Conservation (phyloP, 495 filamentous ascomycete species). For the Hyaloscypha finlandica region DNA sequence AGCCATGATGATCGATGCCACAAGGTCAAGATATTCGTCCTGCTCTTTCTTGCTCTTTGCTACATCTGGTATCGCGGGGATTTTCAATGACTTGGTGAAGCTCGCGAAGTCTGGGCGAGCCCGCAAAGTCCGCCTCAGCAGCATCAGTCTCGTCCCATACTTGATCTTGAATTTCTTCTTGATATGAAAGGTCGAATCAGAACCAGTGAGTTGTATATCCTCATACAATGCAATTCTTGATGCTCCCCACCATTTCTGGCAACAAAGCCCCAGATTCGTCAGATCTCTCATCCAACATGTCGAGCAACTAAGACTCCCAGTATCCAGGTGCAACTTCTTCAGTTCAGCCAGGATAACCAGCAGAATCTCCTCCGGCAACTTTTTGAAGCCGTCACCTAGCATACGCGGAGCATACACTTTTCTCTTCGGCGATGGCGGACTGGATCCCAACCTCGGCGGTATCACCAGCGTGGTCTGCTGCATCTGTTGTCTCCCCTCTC, state of each 20-base stretch:
- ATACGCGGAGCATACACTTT: conserved; percentile 7
- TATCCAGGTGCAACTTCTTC: conserved; percentile 46
- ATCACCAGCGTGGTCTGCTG: conserved; percentile 13
- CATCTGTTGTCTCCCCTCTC: conserved; percentile 16
- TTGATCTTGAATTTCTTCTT: conserved; percentile 70
- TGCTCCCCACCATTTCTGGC: conserved; percentile 66
- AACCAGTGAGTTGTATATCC: conserved; percentile 64
- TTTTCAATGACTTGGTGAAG: conserved; percentile 72
- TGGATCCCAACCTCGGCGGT: conserved; percentile 11
- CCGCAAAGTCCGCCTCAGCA: conserved; percentile 75
- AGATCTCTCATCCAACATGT: conserved; percentile 81
- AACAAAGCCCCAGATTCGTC: conserved; percentile 65
- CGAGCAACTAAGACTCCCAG: conserved; percentile 55
- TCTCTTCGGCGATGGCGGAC: conserved; percentile 7
- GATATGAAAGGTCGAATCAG: conserved; percentile 62
- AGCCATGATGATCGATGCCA: conserved; percentile 81
- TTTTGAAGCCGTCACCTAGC: conserved; percentile 52
- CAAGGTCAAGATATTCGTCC: conserved; percentile 67
- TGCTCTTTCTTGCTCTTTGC: conserved; percentile 46
- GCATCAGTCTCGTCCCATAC: conserved; percentile 66
- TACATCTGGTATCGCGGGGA: conserved; percentile 62
- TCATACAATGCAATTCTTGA: conserved; percentile 69
- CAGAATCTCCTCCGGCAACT: conserved; percentile 59
- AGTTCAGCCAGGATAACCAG: conserved; percentile 52
- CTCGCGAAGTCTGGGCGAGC: conserved; percentile 69